These are phyloP conservation scores for Aspergillus fumigatiaffinis DNA, from an alignment of 2,329 filamentous ascomycete genomes.

Conservation along the genomic window DNA sequence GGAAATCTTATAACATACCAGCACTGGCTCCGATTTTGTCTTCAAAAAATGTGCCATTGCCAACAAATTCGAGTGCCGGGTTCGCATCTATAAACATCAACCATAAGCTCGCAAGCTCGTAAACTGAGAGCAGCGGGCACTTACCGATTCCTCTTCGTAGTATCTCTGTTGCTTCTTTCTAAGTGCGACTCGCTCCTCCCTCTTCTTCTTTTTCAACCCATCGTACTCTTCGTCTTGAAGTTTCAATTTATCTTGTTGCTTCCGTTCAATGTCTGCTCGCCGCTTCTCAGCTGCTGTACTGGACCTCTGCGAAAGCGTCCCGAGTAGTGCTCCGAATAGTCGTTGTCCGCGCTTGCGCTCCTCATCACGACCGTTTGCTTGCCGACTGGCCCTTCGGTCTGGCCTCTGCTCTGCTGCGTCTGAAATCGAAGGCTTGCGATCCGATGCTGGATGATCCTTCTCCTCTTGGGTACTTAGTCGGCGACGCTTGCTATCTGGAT, in stretches of 20 bases:
- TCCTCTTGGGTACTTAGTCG: constrained; percentile 42
- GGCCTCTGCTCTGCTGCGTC: constrained; percentile 12
- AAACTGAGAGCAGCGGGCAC: constrained; percentile 30
- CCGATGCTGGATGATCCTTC: constrained; percentile 16
- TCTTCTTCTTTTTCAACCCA: constrained; percentile 61
- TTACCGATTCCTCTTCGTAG: constrained; percentile 73
- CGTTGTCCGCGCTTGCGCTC: constrained; percentile 82
- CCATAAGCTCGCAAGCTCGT: neutral
- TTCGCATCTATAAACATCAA: constrained; percentile 59
- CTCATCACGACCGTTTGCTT: constrained; percentile 53
- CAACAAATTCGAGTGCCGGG: constrained; percentile 68
- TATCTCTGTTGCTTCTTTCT: constrained; percentile 67
- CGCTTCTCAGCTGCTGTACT: constrained; percentile 61
- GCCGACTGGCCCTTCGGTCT: constrained; percentile 15
- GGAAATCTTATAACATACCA: constrained; percentile 56
- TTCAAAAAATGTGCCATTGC: constrained; percentile 68
- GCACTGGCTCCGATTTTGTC: constrained; percentile 66
- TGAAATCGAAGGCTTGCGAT: constrained; percentile 23
- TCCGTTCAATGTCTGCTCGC: constrained; percentile 75
- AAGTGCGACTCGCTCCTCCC: constrained; percentile 57
- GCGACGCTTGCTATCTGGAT: constrained; percentile 48
- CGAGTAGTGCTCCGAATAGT: constrained; percentile 78
- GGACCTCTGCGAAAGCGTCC: constrained; percentile 70
- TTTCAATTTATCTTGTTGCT: constrained; percentile 75
- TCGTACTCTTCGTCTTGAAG: constrained; percentile 69